Conservation (phyloP, 768 basidiomycete species). For the Cyathus striatus region DNA sequence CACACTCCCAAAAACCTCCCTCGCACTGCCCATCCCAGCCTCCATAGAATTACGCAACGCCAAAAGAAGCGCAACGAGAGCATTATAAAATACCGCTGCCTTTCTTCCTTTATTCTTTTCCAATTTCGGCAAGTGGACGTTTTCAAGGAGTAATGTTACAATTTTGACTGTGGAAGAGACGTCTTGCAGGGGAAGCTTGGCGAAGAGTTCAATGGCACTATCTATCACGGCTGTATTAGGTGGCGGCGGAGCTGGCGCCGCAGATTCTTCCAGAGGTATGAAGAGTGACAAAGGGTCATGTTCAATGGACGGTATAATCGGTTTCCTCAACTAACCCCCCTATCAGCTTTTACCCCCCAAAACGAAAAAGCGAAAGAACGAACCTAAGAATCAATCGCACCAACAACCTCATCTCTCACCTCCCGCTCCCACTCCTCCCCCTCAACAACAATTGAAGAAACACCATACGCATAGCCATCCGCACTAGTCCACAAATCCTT, state of each 20-base stretch:
- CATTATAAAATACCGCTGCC: conserved; percentile 80
- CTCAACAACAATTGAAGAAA: conserved; percentile 73
- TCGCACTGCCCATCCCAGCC: conserved; percentile 48
- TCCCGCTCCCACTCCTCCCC: no score
- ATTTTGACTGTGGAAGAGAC: conserved; percentile 47
- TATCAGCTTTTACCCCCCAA: no score
- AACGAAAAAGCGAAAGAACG: no score
- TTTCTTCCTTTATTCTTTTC: conserved; percentile 86
- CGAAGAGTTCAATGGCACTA: conserved; percentile 83
- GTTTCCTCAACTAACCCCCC: no score
- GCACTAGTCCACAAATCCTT: conserved; percentile 79
- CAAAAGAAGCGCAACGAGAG: conserved; percentile 66
- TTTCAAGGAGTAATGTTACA: conserved; percentile 57
- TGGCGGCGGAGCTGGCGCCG: conserved; percentile 75
- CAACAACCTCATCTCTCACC: no score
- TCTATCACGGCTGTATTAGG: conserved; percentile 82
- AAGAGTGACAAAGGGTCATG: conserved; percentile 76
- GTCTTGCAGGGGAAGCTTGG: conserved; percentile 75
- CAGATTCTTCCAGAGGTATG: conserved; percentile 34
- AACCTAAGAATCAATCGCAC: no score
- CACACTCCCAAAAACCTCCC: conserved; percentile 61
- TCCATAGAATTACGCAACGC: conserved; percentile 57
- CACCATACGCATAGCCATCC: conserved; percentile 91
- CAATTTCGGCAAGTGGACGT: conserved; percentile 66
- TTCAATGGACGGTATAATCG: no score